These are phyloP conservation scores for Trichosporon sp. DNA, from an alignment of 1,284 basidiomycete species.

Conservation along the genomic window DNA sequence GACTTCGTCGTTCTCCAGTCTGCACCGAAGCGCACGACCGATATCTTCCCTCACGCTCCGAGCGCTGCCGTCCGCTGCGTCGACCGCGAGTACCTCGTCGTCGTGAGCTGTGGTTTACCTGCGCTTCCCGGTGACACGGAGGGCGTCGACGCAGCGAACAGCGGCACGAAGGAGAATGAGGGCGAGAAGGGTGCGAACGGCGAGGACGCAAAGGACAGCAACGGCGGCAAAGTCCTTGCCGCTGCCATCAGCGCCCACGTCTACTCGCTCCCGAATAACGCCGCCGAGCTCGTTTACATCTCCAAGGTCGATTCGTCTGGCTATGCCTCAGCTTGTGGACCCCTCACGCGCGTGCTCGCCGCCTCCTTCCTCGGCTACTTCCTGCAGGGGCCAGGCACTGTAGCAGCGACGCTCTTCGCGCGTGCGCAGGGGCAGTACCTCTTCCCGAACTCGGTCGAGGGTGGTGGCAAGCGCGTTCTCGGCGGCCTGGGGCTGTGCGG, in stretches of 20 bases:
- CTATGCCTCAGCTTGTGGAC: conserved; percentile 57
- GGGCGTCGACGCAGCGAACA: no score
- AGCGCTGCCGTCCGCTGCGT: conserved; percentile 50
- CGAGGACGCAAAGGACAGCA: background rate
- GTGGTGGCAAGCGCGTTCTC: conserved; percentile 64
- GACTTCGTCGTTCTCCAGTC: conserved; percentile 71
- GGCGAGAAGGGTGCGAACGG: background rate
- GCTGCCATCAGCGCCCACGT: conserved; percentile 76
- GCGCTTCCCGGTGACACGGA: background rate
- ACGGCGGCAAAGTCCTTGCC: conserved; percentile 52
- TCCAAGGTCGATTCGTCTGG: conserved; percentile 94
- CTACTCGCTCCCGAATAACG: conserved; percentile 56
- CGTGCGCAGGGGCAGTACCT: conserved; percentile 87
- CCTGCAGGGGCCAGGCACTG: conserved; percentile 55
- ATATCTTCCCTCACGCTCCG: conserved; percentile 68
- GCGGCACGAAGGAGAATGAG: conserved; percentile 16
- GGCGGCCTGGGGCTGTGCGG: conserved; percentile 74
- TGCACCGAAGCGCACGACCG: conserved; percentile 60
- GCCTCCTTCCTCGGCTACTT: conserved; percentile 65
- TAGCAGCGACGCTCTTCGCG: conserved; percentile 87
- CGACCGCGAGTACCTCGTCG: conserved; percentile 58
- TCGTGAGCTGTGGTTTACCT: conserved; percentile 60
- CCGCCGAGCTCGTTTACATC: conserved; percentile 73
- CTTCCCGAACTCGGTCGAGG: conserved; percentile 84
- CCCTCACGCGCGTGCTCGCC: conserved; percentile 63